Base-by-base conservation (phyloP, 305 asterid genomes). In the Fraxinus paxiana region DNA sequence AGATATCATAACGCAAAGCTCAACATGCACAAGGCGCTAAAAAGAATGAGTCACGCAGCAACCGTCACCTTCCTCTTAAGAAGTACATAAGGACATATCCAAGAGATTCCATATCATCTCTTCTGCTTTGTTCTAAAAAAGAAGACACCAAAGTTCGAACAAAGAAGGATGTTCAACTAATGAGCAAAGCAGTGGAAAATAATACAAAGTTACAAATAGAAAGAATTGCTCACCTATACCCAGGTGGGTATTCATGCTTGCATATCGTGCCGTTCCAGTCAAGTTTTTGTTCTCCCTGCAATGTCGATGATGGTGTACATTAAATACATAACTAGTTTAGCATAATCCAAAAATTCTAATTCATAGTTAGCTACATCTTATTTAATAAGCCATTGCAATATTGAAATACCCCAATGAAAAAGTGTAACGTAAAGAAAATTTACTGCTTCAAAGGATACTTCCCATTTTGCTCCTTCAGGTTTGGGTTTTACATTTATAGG, bases 61-160 rank as follows among this genome's bases (percentile, higher is more conserved):
- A 81, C 20, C 35, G 48, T 82, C 80, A 95, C 99, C 98, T 95
- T 90, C 99, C 99, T 85, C 94, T 91, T 33, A 95, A 87, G 89
- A 95, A 95, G 87, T 95, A 95, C 97, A 94, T 86, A 59, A 95
- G 91, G 76, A 95, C 98, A 83, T 86, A 95, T 83, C 99, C 99
- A 87, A 95, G 99, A 86, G 98, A 95, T 88, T 95, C 99, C 92
- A 95, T 85, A 87, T 95, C 99, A 89, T 95, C 99, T 87, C 99
- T 92, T 90, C 99, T 90, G 89, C 99, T 92, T 92, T 95, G 99
- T 91, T 95, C 99, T 95, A 76, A 31, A 71, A 72, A 51, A 51
- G 37, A 83, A 24, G 72, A 72, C 35, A 61, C 82, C 4, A 84
- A 51, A 79, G 82, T 82, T 79, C 78, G 83, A 82, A 71, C 43